Base-by-base conservation (phyloP, 2,329 filamentous ascomycete species). In the Colletotrichum nymphaeae region DNA sequence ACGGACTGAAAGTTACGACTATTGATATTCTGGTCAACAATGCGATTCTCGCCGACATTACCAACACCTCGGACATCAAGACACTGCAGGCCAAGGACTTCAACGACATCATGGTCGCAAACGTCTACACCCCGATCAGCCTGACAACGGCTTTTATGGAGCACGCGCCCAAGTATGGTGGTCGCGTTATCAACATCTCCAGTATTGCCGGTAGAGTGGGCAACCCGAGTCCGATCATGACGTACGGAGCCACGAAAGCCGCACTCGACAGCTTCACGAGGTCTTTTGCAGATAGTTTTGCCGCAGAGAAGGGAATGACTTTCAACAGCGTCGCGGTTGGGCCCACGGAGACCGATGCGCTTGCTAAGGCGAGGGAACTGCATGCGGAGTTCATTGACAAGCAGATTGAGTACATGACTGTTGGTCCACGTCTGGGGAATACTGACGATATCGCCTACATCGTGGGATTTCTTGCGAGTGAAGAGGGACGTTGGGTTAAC, bases 211-310 rank as follows among this genome's bases (percentile, higher is more conserved):
- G 22, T 22, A 65, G 24, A 16, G 14, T 16, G 5, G 49, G 59
- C n/a, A 69, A 69, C 2, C 5, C 62, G 5, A 42, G 64, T 7
- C 37, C 53, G 0, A 24, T 58, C 6, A 58, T 65, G 4, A 69
- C 52, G 1, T 84, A 84, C 30, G 79, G 75, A 0, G 77, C 80
- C 3, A 81, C 79, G 0, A 83, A 83, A 64, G 82, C 80, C 4
- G 81, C 82, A 0, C 68, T 78, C 24, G 80, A 82, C 59, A 77
- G 78, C 3, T 62, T 79, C 4, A 75, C 72, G 7, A 76, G 80
- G 3, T 77, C 77, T 0, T 81, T 79, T 77, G 79, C 80, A 1
- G 78, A 77, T n/a, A 78, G 79, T 30, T 78, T 82, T 0, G 79
- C 79, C 9, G 77, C 77, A 5, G 68, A 62, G 0, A 74, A 78